phyloP scores from a whole-genome alignment of 2,329 filamentous ascomycete genomes.

The Simplicillium aogashimaense region DNA sequence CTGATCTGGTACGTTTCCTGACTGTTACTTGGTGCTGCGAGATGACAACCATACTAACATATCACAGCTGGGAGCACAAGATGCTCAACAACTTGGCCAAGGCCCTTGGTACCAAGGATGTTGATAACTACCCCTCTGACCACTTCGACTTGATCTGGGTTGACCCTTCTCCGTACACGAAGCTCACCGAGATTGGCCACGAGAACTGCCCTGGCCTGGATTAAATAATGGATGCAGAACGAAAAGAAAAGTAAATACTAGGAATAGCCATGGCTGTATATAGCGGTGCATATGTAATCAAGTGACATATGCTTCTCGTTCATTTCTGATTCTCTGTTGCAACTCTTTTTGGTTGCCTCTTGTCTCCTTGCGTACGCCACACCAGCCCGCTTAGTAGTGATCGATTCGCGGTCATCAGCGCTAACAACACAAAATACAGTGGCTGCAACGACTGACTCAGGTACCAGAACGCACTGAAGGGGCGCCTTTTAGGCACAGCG shows the following conservation, averaged over 20 bases:
- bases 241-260: neutral
- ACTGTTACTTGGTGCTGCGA: neutral
- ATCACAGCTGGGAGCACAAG: slow-evolving; percentile 45
- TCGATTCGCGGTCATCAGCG: too few relatives aligned
- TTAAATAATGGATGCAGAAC: neutral
- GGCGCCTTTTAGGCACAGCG: too few relatives aligned
- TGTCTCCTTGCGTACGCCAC: too few relatives aligned
- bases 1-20: slow-evolving; percentile 35
- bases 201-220: slow-evolving; percentile 45
- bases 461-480: too few relatives aligned
- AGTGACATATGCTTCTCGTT: too few relatives aligned
- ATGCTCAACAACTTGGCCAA: slow-evolving; percentile 40
- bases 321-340: too few relatives aligned
- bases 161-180: slow-evolving; percentile 36
- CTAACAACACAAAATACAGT: too few relatives aligned
- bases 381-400: too few relatives aligned
- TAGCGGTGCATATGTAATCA: too few relatives aligned
- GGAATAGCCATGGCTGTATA: neutral
- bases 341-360: too few relatives aligned
- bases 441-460: too few relatives aligned
- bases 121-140: slow-evolving; percentile 38
- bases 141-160: slow-evolving; percentile 49
- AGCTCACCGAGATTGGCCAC: slow-evolving; percentile 32
- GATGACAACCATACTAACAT: neutral
- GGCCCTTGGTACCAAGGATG: slow-evolving; percentile 37